A percentile compares a stretch with the other conserved stretches of the same genome.
phyloP scores from a whole-genome alignment of 2,329 filamentous ascomycete species.

The Emmonsia crescens region DNA sequence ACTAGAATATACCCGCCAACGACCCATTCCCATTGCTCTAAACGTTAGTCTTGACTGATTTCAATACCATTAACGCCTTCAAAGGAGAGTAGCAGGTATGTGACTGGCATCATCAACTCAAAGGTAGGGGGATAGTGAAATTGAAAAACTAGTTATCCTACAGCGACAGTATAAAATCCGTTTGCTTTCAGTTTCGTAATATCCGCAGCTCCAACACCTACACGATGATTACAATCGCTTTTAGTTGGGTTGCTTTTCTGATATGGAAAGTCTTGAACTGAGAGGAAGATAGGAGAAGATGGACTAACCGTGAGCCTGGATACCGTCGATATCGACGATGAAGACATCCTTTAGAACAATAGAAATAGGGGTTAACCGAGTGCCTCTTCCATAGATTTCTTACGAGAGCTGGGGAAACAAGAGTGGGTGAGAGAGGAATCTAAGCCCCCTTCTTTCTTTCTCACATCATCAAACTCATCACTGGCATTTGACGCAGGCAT shows the following conservation, averaged over 20 bases:
- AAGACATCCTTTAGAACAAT: conserved; percentile 35
- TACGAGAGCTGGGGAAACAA: not conserved
- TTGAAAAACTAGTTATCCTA: conserved; percentile 24
- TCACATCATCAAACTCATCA: conserved; percentile 40
- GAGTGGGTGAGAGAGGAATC: not conserved
- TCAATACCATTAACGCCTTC: not conserved
- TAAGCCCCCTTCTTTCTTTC: not conserved
- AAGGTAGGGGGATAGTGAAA: not conserved
- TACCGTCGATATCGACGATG: conserved; percentile 56
- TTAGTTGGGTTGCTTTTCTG: not conserved
- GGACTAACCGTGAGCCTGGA: conserved; percentile 51
- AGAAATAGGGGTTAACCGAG: not conserved
- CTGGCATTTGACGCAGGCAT: conserved; percentile 45
- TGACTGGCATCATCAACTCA: not conserved
- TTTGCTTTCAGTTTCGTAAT: conserved; percentile 55
- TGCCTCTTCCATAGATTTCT: not conserved
- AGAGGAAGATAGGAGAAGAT: not conserved
- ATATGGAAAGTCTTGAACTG: not conserved
- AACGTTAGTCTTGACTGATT: not conserved
- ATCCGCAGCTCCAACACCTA: conserved; percentile 53
- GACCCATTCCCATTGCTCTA: not conserved
- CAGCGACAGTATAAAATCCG: conserved; percentile 53
- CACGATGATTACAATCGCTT: not conserved
- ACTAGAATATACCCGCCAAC: conserved; percentile 28
- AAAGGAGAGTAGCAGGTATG: not conserved